Percentiles rank a stretch among this genome's conserved stretches.
These are phyloP conservation scores for Syncephalastrum racemosum DNA, from an alignment of 371 early-diverging fungal species.

Conservation along the genomic window DNA sequence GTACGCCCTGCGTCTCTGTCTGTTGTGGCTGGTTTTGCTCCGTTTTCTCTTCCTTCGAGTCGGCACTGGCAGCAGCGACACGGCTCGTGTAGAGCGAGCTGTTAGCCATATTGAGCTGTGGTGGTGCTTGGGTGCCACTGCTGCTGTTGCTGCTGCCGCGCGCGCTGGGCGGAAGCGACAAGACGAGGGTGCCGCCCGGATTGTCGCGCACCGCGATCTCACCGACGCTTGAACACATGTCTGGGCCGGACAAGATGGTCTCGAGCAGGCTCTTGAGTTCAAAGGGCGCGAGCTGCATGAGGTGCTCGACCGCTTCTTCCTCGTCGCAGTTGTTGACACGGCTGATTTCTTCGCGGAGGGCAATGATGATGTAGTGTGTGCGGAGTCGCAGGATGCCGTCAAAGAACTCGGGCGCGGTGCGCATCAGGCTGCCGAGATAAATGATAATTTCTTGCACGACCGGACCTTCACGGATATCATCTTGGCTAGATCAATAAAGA, in stretches of 20 bases:
- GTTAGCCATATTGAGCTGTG: no score
- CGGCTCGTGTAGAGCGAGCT: no score
- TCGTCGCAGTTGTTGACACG: slow-evolving; percentile 72
- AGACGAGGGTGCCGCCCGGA: slow-evolving; percentile 43
- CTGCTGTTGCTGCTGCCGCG: slow-evolving; percentile 14
- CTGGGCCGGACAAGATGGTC: slow-evolving; percentile 74
- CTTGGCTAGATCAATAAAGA: no score
- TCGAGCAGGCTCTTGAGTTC: slow-evolving; percentile 76
- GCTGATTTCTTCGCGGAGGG: slow-evolving; percentile 83
- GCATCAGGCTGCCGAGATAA: slow-evolving; percentile 75
- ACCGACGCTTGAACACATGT: slow-evolving; percentile 41
- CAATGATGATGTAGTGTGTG: slow-evolving; percentile 81
- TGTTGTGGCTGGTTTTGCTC: no score
- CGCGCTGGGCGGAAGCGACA: slow-evolving; percentile 24
- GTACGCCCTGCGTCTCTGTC: slow-evolving; percentile 10
- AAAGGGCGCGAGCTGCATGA: slow-evolving; percentile 82
- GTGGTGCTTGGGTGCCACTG: not conserved
- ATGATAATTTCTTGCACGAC: slow-evolving; percentile 85
- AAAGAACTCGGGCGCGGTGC: slow-evolving; percentile 70
- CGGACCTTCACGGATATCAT: slow-evolving; percentile 83
- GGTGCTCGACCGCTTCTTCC: slow-evolving; percentile 76
- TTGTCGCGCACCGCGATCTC: slow-evolving; percentile 51
- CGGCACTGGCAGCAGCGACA: no score
- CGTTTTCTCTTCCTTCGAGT: no score
- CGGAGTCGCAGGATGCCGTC: slow-evolving; percentile 83